Conservation (phyloP, 768 basidiomycete genomes). For the Leccinum subtestaceum region DNA sequence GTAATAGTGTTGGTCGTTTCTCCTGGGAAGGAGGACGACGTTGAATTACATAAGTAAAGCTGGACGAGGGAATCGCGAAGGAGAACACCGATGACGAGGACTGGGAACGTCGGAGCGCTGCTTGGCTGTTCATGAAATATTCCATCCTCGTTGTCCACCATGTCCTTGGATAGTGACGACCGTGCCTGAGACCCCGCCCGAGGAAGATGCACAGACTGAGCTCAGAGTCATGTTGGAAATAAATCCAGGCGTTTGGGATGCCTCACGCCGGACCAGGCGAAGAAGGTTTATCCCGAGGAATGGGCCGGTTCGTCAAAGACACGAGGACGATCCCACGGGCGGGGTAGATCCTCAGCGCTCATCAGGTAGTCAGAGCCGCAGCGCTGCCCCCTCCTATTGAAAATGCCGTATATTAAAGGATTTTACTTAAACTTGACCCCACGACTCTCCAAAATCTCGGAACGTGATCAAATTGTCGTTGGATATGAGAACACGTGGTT, state of each 20-base stretch:
- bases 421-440: too few species aligned
- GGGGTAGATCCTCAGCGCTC: too few species aligned
- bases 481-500: too few species aligned
- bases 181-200: not conserved
- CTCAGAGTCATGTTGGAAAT: slow-evolving; percentile 88
- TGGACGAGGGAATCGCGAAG: slow-evolving; percentile 17
- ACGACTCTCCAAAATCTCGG: too few species aligned
- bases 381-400: too few species aligned
- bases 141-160: not conserved
- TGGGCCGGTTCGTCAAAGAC: slow-evolving; percentile 83
- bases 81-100: slow-evolving; percentile 16
- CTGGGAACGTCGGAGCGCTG: slow-evolving; percentile 11
- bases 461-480: too few species aligned
- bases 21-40: slow-evolving; percentile 15
- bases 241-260: slow-evolving; percentile 97
- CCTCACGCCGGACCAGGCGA: slow-evolving; percentile 83
- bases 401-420: too few species aligned
- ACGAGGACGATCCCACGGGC: too few species aligned
- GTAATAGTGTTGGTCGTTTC: slow-evolving; percentile 2
- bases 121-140: too few species aligned
- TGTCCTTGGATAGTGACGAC: not conserved
- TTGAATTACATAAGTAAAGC: not conserved
- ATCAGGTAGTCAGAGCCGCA: too few species aligned
- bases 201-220: slow-evolving; percentile 17
- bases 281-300: slow-evolving; percentile 88